These are phyloP conservation scores for Bassia scoparia DNA, from an alignment of 148 eudicot genomes.

Conservation along the genomic window DNA sequence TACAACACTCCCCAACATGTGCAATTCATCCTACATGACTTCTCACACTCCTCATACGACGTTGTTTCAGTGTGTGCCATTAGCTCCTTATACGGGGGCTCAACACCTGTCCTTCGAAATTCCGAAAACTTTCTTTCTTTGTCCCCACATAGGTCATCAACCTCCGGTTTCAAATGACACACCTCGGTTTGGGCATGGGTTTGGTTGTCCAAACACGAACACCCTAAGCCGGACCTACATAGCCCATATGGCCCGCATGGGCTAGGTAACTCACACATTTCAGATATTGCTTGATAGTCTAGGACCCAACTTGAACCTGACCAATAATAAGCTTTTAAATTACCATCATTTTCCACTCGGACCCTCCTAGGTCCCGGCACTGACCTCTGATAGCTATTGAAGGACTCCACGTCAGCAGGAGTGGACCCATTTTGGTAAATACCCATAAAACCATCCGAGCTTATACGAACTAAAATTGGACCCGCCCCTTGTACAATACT, in stretches of 20 bases:
- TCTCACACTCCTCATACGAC: slow-evolving; percentile 53
- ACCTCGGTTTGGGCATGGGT: slow-evolving; percentile 36
- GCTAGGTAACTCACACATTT: slow-evolving; percentile 67
- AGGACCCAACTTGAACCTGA: slow-evolving; percentile 60
- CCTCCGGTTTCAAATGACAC: slow-evolving; percentile 35
- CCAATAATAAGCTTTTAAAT: slow-evolving; percentile 83
- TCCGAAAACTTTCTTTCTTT: slow-evolving; percentile 17
- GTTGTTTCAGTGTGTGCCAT: slow-evolving; percentile 42
- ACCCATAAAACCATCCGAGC: slow-evolving; percentile 73
- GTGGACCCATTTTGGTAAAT: slow-evolving; percentile 68
- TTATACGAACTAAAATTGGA: slow-evolving; percentile 50
- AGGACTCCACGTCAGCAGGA: slow-evolving; percentile 67
- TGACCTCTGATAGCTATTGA: slow-evolving; percentile 56
- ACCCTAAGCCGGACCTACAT: slow-evolving; percentile 53
- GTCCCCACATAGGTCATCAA: slow-evolving; percentile 40
- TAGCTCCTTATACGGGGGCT: slow-evolving; percentile 62
- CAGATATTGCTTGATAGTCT: slow-evolving; percentile 73
- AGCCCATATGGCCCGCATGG: slow-evolving; percentile 77
- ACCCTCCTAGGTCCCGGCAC: slow-evolving; percentile 53
- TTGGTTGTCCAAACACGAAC: slow-evolving; percentile 60
- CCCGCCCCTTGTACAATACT: slow-evolving; percentile 46
- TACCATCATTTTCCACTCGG: slow-evolving; percentile 68
- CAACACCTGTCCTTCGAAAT: slow-evolving; percentile 50
- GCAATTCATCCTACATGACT: slow-evolving; percentile 55
- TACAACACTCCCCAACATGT: slow-evolving; percentile 88